phyloP scores from a whole-genome alignment of 805 yeast species.

The Candida odintsovae region DNA sequence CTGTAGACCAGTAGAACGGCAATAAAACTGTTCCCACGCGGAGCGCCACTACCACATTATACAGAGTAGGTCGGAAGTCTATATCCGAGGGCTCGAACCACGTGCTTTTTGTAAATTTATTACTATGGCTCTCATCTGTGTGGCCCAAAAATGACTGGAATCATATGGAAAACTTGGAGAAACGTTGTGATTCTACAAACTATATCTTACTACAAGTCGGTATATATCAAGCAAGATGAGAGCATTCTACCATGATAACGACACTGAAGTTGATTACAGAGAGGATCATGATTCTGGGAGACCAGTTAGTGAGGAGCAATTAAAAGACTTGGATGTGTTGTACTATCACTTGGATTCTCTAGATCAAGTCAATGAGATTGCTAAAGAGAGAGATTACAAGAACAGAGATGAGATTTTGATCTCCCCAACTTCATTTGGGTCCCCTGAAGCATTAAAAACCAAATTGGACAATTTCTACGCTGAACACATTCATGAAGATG shows the following conservation, averaged over 20 bases:
- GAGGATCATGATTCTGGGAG: conserved; percentile 69
- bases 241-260: conserved; percentile 63
- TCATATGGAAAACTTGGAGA: background rate
- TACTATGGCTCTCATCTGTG: background rate
- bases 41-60: background rate
- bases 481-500: conserved; percentile 95
- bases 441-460: conserved; percentile 55
- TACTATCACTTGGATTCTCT: conserved; percentile 46
- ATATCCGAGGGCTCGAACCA: background rate
- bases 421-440: conserved; percentile 53
- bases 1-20: background rate
- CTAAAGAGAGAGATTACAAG: conserved; percentile 64
- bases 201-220: no score
- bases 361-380: conserved; percentile 58
- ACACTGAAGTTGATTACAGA: conserved; percentile 52
- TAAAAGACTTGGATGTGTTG: conserved; percentile 61
- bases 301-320: conserved; percentile 41
- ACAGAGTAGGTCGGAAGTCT: background rate
- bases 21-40: no score
- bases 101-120: background rate
- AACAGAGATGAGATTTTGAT: conserved; percentile 72
- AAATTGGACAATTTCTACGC: conserved; percentile 67
- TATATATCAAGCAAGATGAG: conserved; percentile 29
- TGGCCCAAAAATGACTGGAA: background rate
- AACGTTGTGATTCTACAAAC: background rate